Evolutionary conservation across 768 basidiomycete species (phyloP).

Genomic region (Amanita rimosa): DNA sequence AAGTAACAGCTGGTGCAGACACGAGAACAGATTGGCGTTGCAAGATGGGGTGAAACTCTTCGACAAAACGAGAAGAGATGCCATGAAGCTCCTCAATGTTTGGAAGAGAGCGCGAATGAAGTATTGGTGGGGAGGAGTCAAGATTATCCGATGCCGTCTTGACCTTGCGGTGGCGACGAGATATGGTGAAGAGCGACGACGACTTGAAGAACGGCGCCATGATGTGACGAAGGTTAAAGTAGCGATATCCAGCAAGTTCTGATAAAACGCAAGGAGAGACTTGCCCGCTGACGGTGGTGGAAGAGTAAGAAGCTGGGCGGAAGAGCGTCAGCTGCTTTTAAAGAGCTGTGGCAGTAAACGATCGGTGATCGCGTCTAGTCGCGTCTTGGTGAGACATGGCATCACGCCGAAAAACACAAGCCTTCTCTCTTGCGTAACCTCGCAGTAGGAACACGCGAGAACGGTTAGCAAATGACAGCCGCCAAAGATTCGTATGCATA

Average conservation of each 20-base stretch:
- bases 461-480: not conserved
- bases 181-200: not conserved
- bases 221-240: no score
- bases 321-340: not conserved
- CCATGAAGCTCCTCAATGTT: not conserved
- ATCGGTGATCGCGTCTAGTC: constrained; percentile 5
- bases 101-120: constrained; percentile 1
- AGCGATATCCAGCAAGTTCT: not conserved
- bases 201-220: constrained; percentile 5
- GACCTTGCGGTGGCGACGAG: not conserved
- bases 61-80: not conserved
- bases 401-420: not conserved
- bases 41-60: not conserved
- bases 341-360: not conserved
- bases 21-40: not conserved
- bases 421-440: no score
- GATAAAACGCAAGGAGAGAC: not conserved
- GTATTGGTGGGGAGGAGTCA: not conserved
- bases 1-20: not conserved
- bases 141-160: not conserved
- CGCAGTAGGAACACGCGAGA: not conserved
- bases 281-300: not conserved
- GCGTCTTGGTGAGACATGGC: constrained; percentile 1
- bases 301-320: not conserved
- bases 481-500: not conserved